Percentiles rank a stretch among this genome's conserved stretches.
Evolutionary conservation across 2,329 filamentous ascomycete genomes (phyloP).

Genomic region (Aspergillus alliaceus): DNA sequence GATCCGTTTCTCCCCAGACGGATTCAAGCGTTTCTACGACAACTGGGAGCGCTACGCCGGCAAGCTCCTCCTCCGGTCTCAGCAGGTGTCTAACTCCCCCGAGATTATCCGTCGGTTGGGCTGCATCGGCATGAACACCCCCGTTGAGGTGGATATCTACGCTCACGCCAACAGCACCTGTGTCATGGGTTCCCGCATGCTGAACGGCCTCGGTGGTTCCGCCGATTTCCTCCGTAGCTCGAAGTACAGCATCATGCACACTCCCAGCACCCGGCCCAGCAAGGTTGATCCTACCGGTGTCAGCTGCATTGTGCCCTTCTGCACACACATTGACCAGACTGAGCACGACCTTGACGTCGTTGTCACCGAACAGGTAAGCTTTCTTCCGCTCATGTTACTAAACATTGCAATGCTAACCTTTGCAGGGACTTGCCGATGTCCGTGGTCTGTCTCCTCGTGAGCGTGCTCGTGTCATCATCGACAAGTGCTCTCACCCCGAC

Average conservation of each 20-base stretch:
- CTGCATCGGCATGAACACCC: constrained; percentile 93
- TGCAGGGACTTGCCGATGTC: constrained; percentile 77
- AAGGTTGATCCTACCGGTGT: constrained; percentile 83
- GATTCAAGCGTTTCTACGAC: constrained; percentile 87
- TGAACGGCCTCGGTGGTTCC: constrained; percentile 79
- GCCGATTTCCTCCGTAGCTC: constrained; percentile 77
- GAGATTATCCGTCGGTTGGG: constrained; percentile 87
- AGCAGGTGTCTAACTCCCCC: constrained; percentile 84
- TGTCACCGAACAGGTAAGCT: constrained; percentile 62
- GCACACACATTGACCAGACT: constrained; percentile 87
- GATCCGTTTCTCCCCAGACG: constrained; percentile 86
- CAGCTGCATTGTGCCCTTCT: constrained; percentile 89
- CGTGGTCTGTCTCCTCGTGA: constrained; percentile 77
- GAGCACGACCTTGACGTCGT: constrained; percentile 91
- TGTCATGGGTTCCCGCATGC: constrained; percentile 84
- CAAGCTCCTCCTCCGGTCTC: constrained; percentile 82
- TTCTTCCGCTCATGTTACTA: neutral
- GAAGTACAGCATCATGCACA: constrained; percentile 94
- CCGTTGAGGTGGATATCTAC: constrained; percentile 92
- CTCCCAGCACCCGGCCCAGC: constrained; percentile 73
- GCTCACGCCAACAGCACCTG: constrained; percentile 89
- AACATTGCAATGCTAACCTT: neutral
- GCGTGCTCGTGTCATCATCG: constrained; percentile 79
- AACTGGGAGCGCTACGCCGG: constrained; percentile 77
- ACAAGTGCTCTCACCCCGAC: constrained; percentile 81